phyloP scores from a whole-genome alignment of 805 yeast genomes.

The Zygosaccharomyces lentus region DNA sequence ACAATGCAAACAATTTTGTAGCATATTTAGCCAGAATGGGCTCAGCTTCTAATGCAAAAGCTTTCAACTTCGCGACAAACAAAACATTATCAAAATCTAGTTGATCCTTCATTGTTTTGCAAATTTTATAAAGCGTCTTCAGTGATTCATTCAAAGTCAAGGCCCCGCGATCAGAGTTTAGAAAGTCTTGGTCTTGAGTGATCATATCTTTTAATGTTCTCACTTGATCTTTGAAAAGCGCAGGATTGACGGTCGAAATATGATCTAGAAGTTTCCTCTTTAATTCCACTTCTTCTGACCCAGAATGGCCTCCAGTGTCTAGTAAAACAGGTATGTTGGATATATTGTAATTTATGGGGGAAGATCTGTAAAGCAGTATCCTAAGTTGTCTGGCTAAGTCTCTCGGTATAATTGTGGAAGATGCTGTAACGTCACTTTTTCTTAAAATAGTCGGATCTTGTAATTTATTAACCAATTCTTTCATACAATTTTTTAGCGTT shows the following conservation, averaged over 20 bases:
- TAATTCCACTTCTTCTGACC: constrained; percentile 34
- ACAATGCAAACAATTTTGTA: constrained; percentile 50
- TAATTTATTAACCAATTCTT: constrained; percentile 56
- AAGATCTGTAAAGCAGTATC: constrained; percentile 55
- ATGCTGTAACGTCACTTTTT: constrained; percentile 32
- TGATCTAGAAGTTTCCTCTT: constrained; percentile 51
- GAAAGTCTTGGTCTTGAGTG: constrained; percentile 21
- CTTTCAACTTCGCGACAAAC: constrained; percentile 44
- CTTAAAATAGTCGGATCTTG: constrained; percentile 48
- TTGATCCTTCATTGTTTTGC: constrained; percentile 46
- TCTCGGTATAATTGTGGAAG: constrained; percentile 39
- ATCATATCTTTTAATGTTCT: constrained; percentile 44
- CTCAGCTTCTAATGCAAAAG: constrained; percentile 48
- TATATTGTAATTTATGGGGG: constrained; percentile 59
- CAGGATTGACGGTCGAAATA: constrained; percentile 58
- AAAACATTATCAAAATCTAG: constrained; percentile 40
- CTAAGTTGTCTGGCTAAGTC: constrained; percentile 53
- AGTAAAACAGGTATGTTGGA: constrained; percentile 56
- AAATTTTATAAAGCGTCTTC: constrained; percentile 57
- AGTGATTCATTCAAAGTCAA: constrained; percentile 40
- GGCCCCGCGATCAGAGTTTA: constrained; percentile 15
- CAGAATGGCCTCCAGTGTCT: constrained; percentile 26
- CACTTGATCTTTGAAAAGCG: constrained; percentile 58
- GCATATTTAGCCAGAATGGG: constrained; percentile 64
- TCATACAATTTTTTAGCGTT: constrained; percentile 56